Evolutionary conservation across 768 basidiomycete genomes (phyloP).

Genomic region (Podaxis rugospora): DNA sequence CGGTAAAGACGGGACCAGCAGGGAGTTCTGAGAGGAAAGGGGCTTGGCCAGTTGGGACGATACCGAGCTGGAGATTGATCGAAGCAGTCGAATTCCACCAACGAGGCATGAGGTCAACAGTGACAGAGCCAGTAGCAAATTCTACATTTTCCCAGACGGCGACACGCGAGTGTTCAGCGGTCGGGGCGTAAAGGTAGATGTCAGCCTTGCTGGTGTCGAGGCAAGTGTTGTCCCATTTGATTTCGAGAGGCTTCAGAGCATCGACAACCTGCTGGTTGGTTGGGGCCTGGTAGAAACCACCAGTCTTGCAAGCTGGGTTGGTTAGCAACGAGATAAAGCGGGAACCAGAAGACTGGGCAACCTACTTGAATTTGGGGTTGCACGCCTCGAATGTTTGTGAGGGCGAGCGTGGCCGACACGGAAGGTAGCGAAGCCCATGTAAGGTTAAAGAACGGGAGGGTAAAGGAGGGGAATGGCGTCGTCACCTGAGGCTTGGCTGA

Average conservation of each 20-base stretch:
- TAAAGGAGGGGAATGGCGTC: neutral
- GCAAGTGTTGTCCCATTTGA: slow-evolving; percentile 66
- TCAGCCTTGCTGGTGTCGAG: slow-evolving; percentile 47
- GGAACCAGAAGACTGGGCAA: neutral
- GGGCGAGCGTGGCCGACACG: neutral
- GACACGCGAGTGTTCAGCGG: slow-evolving; percentile 34
- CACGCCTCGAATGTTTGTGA: neutral
- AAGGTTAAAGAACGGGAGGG: neutral
- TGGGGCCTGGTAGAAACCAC: slow-evolving; percentile 61
- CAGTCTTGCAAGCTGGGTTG: slow-evolving; percentile 43
- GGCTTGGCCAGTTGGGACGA: slow-evolving; percentile 46
- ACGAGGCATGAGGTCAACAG: slow-evolving; percentile 46
- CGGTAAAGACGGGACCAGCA: slow-evolving; percentile 67
- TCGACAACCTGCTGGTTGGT: slow-evolving; percentile 41
- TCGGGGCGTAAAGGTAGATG: slow-evolving; percentile 63
- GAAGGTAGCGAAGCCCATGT: slow-evolving; percentile 13
- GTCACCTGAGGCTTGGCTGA: neutral
- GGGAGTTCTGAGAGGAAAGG: slow-evolving; percentile 50
- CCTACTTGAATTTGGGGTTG: neutral
- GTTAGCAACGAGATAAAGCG: neutral
- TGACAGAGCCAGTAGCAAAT: slow-evolving; percentile 43
- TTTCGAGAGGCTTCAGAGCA: slow-evolving; percentile 43
- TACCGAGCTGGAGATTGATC: slow-evolving; percentile 51
- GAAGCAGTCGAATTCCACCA: slow-evolving; percentile 67
- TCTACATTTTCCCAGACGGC: slow-evolving; percentile 56